These are phyloP conservation scores for Neurospora discreta DNA, from an alignment of 495 filamentous ascomycete genomes.

Conservation along the genomic window DNA sequence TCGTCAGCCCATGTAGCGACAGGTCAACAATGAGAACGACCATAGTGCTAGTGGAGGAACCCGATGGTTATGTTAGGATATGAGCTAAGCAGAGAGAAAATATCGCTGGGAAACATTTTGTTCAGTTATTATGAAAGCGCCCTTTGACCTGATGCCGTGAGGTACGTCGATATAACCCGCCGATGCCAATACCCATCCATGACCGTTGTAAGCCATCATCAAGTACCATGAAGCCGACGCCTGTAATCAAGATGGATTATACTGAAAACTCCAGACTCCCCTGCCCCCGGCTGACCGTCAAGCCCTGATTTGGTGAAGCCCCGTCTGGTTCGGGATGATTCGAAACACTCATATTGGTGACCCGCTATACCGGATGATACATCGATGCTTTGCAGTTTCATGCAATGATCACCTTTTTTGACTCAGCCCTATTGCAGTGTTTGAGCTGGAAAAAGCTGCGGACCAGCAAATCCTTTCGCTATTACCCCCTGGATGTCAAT, in stretches of 20 bases:
- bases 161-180: not conserved
- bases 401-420: not conserved
- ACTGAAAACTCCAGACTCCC: not conserved
- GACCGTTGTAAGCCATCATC: not conserved
- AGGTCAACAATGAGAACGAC: not conserved
- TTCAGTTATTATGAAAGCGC: not conserved
- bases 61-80: not conserved
- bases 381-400: not conserved
- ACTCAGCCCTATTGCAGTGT: not conserved
- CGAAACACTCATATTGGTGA: not conserved
- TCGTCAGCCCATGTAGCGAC: not conserved
- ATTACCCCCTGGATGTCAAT: conserved; percentile 81
- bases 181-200: not conserved
- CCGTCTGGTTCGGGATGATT: not conserved
- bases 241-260: not conserved
- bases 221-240: not conserved
- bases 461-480: conserved; percentile 70
- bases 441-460: conserved; percentile 52
- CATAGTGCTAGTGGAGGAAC: not conserved
- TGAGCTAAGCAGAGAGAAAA: not conserved
- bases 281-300: not conserved
- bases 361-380: not conserved
- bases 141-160: not conserved
- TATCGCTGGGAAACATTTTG: not conserved
- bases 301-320: not conserved